Conservation (phyloP, 2,329 filamentous ascomycete species). For the Fusarium cyanostomum region DNA sequence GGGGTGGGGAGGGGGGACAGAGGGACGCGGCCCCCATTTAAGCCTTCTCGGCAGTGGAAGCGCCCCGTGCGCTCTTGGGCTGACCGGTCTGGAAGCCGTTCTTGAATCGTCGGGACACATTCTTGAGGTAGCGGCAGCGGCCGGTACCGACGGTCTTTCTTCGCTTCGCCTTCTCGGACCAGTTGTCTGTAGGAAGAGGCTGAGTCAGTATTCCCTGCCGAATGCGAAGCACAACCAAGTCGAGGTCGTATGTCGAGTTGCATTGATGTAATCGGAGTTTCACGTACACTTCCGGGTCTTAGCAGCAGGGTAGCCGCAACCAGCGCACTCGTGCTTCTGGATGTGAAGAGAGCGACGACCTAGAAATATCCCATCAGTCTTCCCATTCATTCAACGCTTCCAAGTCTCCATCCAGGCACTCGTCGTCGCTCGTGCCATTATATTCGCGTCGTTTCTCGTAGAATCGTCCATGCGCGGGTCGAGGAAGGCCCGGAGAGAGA, state of each 20-base stretch:
- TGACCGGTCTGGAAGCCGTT: slow-evolving; percentile 96
- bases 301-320: slow-evolving; percentile 96
- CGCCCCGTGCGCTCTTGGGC: slow-evolving; percentile 84
- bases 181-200: slow-evolving; percentile 78
- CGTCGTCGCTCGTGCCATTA: slow-evolving; percentile 26
- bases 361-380: slow-evolving; percentile 52
- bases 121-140: slow-evolving; percentile 95
- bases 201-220: slow-evolving; percentile 30
- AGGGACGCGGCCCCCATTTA: slow-evolving; percentile 40
- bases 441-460: slow-evolving; percentile 18
- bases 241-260: slow-evolving; percentile 18
- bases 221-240: slow-evolving; percentile 5
- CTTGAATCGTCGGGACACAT: slow-evolving; percentile 90
- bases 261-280: slow-evolving; percentile 2
- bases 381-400: slow-evolving; percentile 6
- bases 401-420: slow-evolving; percentile 17
- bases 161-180: slow-evolving; percentile 99
- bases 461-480: slow-evolving; percentile 21
- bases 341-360: slow-evolving; percentile 98
- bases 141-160: slow-evolving; percentile 99
- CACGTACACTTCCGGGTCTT: slow-evolving; percentile 98
- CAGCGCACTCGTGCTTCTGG: slow-evolving; percentile 98
- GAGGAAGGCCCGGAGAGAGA: slow-evolving; percentile 24
- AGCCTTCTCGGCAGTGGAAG: slow-evolving; percentile 52
- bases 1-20: slow-evolving; percentile 28